Evolutionary conservation across 2,329 filamentous ascomycete genomes (phyloP), one percentile per base, ranked within the genome.

Genomic region (Penicillium freii): DNA sequence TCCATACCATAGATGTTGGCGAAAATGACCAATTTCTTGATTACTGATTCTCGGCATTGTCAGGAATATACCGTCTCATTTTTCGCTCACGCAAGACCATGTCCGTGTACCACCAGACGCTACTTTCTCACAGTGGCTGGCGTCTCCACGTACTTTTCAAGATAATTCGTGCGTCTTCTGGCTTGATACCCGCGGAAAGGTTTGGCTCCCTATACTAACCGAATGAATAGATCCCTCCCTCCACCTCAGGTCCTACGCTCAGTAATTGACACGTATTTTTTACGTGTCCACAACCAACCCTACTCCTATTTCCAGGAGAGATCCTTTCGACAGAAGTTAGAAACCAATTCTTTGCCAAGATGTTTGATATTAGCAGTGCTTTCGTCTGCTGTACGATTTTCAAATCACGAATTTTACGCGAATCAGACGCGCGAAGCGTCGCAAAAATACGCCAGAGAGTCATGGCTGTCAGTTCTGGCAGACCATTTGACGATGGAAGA

Each of bases 301-400:
- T 77, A 77, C 57, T 71, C 66, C 0, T 74, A 71, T 53, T 75
- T 77, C 55, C 72, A 75, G 29, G 73, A 76, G 50, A 44, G 39
- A 0, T 66, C 57, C 2, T 77, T 77, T 51, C 67, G 73, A 5
- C 60, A 64, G 19, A 62, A 62, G 25, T 55, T 74, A 1, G 59
- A 67, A 7, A 56, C 61, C 9, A 61, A 62, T 3, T n/a, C 27
- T 7, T 29, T 74, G 1, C 73, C 74, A 4, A 56, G 63, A 13
- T 70, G 70, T 36, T 54, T 76, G 17, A 31, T 73, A 2, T 62
- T 73, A 5, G 71, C 72, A 3, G 58, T 75, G 2, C 55, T 73
- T 2, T 70, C 73, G 5, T 68, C 67, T 2, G 68, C 73, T 1
- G 62, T 73, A 6, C 64, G 72, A 21, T 76, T 69, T 38, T 66